These are phyloP conservation scores for Cynanchum wilfordii DNA, from an alignment of 257 asterid genomes.

Conservation along the genomic window DNA sequence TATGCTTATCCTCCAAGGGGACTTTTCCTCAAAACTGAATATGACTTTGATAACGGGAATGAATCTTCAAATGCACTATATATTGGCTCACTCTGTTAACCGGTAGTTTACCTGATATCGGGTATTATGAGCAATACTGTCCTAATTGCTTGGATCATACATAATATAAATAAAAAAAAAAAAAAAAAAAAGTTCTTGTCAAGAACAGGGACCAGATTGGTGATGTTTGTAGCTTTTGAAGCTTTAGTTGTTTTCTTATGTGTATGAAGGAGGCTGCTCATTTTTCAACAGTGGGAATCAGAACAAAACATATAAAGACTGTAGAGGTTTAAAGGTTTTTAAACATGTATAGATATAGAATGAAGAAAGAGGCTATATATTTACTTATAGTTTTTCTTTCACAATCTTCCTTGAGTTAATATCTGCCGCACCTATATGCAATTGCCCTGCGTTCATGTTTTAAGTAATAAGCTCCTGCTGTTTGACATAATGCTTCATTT, in stretches of 20 bases:
- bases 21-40: background rate
- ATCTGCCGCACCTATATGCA: background rate
- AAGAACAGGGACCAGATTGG: background rate
- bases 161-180: background rate
- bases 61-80: background rate
- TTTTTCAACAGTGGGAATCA: background rate
- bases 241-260: background rate
- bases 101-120: background rate
- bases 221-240: background rate
- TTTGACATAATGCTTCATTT: constrained; percentile 9
- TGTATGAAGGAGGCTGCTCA: background rate
- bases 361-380: background rate
- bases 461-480: background rate
- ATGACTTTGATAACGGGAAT: background rate
- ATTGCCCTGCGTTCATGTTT: background rate
- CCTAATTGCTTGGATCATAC: background rate
- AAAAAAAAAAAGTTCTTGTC: too few relatives aligned
- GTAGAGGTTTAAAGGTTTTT: background rate
- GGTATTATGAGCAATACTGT: background rate
- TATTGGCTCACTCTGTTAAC: background rate
- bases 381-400: background rate
- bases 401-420: background rate
- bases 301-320: too few relatives aligned
- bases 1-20: background rate
- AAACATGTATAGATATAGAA: background rate